Evolutionary conservation across 192 early-diverging fungal genomes (phyloP), one percentile per base, ranked within the genome.

Genomic region (Neocallimastix lanati): DNA sequence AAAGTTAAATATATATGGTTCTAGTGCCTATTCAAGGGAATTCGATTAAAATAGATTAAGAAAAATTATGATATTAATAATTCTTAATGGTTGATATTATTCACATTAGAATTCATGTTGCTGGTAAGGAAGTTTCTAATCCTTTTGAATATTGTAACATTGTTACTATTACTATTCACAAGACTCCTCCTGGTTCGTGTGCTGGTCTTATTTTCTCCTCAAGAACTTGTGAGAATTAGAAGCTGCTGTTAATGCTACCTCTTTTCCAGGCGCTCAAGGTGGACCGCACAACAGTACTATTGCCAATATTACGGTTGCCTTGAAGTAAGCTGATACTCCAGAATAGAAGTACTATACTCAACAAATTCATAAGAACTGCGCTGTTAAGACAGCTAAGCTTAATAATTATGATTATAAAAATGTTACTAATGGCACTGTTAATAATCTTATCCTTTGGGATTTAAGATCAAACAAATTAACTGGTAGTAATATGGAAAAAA

Each of bases 201-300:
- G 97, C 98, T 78, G 98, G 98, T 82, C 87, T 99, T 77, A 96
- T 99, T 87, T 99, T 99, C 90, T 99, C 94, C 94, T 93, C 93
- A 84, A 88, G 92, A 80, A 90, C 90, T 77, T 87, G 89, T 76
- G 84, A 87, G 78, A 87, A 85, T 91, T 98, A 29, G 98, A 99
- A 90, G 86, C 86, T 81, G 93, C 92, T 80, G 93, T 98, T 83
- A 98, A 99, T 92, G 94, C 94, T 89, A 95, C 98, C 13, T 97
- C 98, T 76, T 99, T 99, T 92, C 98, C 98, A 77, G 95, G 94
- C 81, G 95, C 94, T 91, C 98, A 99, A 90, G 98, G 98, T 84
- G 98, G 98, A 76, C 98, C 98, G 30, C 98, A 99, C 92, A 99
- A 99, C 93, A 98, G 98, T 93, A 97, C 97, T 79, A 99, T 99